Conservation (phyloP, 768 basidiomycete species). For the Psilocybe subaeruginosa region DNA sequence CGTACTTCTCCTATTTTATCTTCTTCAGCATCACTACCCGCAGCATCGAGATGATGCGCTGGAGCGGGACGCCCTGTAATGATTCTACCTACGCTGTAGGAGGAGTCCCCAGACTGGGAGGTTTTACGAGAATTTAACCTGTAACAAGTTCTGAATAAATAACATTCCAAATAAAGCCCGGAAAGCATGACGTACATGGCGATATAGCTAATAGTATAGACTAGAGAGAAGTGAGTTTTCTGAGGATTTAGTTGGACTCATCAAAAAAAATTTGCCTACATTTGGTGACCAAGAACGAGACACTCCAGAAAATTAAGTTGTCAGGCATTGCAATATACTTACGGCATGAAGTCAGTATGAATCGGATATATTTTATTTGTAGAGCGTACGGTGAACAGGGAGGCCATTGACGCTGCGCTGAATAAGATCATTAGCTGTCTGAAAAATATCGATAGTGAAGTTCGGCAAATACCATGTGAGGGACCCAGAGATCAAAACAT, state of each 20-base stretch:
- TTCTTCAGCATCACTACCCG: background rate
- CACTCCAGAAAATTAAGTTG: slow-evolving; percentile 42
- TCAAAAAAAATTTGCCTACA: slow-evolving; percentile 26
- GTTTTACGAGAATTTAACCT: slow-evolving; percentile 10
- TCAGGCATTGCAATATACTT: slow-evolving; percentile 21
- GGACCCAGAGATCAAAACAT: slow-evolving; percentile 34
- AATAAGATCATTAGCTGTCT: background rate
- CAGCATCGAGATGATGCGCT: background rate
- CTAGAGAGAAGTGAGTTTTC: background rate
- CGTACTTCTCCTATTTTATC: slow-evolving; percentile 1
- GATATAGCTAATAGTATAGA: slow-evolving; percentile 16
- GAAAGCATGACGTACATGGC: slow-evolving; percentile 10
- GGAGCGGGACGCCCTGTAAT: background rate
- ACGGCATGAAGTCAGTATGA: slow-evolving; percentile 16
- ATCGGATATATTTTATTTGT: background rate
- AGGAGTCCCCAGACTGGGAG: background rate
- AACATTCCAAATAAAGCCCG: too few relatives aligned
- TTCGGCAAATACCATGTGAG: slow-evolving; percentile 30
- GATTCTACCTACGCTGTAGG: background rate
- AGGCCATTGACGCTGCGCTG: slow-evolving; percentile 45
- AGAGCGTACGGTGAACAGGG: slow-evolving; percentile 38
- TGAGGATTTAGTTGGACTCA: background rate
- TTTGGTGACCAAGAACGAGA: slow-evolving; percentile 45
- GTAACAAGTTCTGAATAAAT: too few relatives aligned
- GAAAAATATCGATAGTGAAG: too few relatives aligned